A percentile compares a stretch with the other conserved stretches of the same genome.
These are phyloP conservation scores for Amoebophrya sp. DNA, from an alignment of 169 alveolate species.

Conservation along the genomic window DNA sequence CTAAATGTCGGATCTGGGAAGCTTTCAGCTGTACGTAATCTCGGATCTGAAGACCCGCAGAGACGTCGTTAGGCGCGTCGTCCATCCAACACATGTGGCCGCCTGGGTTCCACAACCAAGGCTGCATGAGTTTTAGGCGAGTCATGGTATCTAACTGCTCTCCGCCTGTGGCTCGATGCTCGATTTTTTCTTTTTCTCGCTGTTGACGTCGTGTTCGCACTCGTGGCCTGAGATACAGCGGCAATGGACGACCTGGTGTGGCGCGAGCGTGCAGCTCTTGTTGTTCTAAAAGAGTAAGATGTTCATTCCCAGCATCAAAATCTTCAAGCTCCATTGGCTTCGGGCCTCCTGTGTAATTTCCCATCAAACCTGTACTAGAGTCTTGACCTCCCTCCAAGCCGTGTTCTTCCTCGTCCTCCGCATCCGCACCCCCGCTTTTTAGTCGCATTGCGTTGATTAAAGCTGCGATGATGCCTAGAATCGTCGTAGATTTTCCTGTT, in stretches of 20 bases:
- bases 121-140: neutral
- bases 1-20: neutral
- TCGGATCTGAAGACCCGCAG: neutral
- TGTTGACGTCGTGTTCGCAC: neutral
- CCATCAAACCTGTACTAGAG: no score
- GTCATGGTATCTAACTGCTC: neutral
- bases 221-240: neutral
- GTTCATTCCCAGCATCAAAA: neutral
- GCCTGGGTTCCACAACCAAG: neutral
- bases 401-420: neutral
- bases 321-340: no score
- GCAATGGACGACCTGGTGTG: no score
- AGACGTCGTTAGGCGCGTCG: neutral
- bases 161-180: neutral
- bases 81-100: neutral
- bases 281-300: no score
- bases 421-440: neutral
- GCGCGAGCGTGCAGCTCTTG: neutral
- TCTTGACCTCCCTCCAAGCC: neutral
- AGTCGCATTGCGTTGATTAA: constrained; percentile 47
- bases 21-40: neutral
- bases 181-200: neutral
- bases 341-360: no score
- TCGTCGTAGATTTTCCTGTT: constrained; percentile 59
- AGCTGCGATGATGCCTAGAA: constrained; percentile 53